Conservation (phyloP, 2,329 filamentous ascomycete genomes). For the Chaetomiaceae sp. region DNA sequence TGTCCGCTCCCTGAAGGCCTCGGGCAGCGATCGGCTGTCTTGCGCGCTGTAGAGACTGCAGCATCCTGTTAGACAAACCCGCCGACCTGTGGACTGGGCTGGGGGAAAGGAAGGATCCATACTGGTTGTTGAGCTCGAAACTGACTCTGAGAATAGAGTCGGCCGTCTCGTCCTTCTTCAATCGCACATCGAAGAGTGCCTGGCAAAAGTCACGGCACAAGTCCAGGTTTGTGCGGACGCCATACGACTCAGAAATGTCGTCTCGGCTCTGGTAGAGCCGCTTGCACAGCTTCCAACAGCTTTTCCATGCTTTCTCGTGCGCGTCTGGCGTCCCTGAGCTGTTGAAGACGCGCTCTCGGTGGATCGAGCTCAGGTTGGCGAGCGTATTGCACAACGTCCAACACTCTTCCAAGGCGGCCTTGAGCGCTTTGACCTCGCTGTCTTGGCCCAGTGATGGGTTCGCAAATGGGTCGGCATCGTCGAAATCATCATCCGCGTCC, state of each 20-base stretch:
- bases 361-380: constrained; percentile 75
- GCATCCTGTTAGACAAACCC: constrained; percentile 22
- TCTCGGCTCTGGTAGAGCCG: constrained; percentile 77
- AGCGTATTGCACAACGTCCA: constrained; percentile 93
- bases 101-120: constrained; percentile 26
- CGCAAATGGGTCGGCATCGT: constrained; percentile 44
- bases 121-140: constrained; percentile 93
- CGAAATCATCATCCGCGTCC: constrained; percentile 48
- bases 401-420: constrained; percentile 74
- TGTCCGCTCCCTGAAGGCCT: constrained; percentile 81
- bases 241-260: constrained; percentile 58
- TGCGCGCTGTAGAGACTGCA: constrained; percentile 78
- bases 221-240: constrained; percentile 71
- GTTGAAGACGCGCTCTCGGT: constrained; percentile 72
- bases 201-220: constrained; percentile 90
- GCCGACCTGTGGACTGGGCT: neutral
- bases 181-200: constrained; percentile 77
- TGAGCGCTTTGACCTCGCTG: constrained; percentile 61
- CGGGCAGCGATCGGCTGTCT: constrained; percentile 69
- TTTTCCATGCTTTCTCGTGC: constrained; percentile 86
- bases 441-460: constrained; percentile 39
- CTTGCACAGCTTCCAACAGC: constrained; percentile 89
- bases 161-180: constrained; percentile 67
- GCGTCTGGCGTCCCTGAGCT: constrained; percentile 67
- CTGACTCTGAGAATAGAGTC: constrained; percentile 88